Conservation (phyloP, 805 yeast genomes). For the Isabelozyma rhagii region DNA sequence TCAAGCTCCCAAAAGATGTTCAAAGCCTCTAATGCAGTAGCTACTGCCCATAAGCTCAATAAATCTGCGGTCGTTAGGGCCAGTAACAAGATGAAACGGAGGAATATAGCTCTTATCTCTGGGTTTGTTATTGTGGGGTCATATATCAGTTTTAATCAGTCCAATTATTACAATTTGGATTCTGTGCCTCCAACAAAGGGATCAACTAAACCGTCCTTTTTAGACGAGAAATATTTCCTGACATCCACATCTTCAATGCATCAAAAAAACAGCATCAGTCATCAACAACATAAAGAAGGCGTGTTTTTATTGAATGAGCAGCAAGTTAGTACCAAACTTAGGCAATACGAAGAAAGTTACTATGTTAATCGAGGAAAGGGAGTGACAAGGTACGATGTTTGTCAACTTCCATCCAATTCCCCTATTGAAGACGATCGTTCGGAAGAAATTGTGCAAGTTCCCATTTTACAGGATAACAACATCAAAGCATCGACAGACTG, state of each 20-base stretch:
- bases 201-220: slow-evolving; percentile 6
- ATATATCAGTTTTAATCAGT: slow-evolving; percentile 36
- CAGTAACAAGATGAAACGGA: slow-evolving; percentile 17
- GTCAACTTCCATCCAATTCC: slow-evolving; percentile 86
- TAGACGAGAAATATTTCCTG: slow-evolving; percentile 23
- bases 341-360: slow-evolving; percentile 77
- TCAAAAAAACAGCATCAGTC: slow-evolving; percentile 38
- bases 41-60: slow-evolving; percentile 2
- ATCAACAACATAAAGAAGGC: slow-evolving; percentile 51
- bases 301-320: slow-evolving; percentile 59
- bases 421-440: slow-evolving; percentile 95
- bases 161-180: slow-evolving; percentile 41
- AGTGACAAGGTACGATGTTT: slow-evolving; percentile 79
- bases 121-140: slow-evolving; percentile 44
- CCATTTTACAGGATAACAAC: slow-evolving; percentile 60
- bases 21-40: slow-evolving; percentile 4
- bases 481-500: slow-evolving; percentile 60
- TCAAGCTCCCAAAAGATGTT: slow-evolving; percentile 9
- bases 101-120: slow-evolving; percentile 38
- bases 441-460: slow-evolving; percentile 74
- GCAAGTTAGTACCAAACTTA: slow-evolving; percentile 66
- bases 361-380: slow-evolving; percentile 82
- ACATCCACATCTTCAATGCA: slow-evolving; percentile 46
- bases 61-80: slow-evolving; percentile 1
- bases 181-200: slow-evolving; percentile 24